Evolutionary conservation across 495 filamentous ascomycete species (phyloP).

Genomic region (Opeltia flavorubescens): DNA sequence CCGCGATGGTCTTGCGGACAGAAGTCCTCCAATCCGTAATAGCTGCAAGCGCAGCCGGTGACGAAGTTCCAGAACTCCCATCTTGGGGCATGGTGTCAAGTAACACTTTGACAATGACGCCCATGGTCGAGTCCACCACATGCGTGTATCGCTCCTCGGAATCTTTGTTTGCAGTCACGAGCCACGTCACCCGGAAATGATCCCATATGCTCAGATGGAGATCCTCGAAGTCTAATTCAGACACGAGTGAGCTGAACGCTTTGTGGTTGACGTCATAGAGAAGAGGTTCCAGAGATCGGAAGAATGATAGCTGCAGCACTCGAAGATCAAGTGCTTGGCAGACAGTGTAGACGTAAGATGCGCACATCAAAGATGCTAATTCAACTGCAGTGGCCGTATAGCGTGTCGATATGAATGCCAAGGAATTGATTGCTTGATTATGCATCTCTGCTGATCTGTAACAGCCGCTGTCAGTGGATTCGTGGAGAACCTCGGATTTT

Average conservation of each 20-base stretch:
- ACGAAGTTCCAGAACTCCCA: no score
- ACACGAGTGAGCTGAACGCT: neutral
- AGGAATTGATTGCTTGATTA: conserved; percentile 47
- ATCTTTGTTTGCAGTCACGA: neutral
- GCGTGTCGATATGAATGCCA: conserved; percentile 43
- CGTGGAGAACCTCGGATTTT: no score
- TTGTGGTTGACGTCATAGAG: neutral
- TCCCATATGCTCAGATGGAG: neutral
- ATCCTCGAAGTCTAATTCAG: neutral
- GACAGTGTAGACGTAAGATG: conserved; percentile 33
- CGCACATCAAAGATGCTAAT: conserved; percentile 36
- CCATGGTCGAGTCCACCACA: no score
- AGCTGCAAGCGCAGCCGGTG: neutral
- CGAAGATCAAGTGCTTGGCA: conserved; percentile 32
- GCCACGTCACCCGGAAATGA: neutral
- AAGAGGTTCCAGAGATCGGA: neutral
- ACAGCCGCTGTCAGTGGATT: no score
- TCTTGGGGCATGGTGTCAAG: no score
- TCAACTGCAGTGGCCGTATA: conserved; percentile 42
- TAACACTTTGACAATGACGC: no score
- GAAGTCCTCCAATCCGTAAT: neutral
- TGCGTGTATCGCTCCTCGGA: no score
- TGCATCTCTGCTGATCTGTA: conserved; percentile 43
- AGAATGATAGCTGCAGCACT: conserved; percentile 19
- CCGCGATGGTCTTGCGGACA: no score